phyloP scores from a whole-genome alignment of 2,329 filamentous ascomycete genomes.

The Didymosphaeria variabile region DNA sequence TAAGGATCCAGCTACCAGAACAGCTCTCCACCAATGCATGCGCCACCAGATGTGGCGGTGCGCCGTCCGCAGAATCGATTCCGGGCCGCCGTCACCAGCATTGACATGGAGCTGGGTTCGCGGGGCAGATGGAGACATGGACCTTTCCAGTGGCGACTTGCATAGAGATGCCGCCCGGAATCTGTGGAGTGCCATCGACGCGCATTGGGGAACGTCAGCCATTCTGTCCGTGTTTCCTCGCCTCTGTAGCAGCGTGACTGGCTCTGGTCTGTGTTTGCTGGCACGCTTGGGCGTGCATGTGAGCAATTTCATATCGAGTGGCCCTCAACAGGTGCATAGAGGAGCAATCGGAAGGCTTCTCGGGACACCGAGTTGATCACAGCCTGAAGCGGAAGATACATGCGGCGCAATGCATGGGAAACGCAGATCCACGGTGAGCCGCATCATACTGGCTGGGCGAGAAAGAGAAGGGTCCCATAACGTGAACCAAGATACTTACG shows the following conservation, averaged over 20 bases:
- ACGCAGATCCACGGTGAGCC: constrained; percentile 9
- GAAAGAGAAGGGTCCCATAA: neutral
- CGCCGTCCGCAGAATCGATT: constrained; percentile 1
- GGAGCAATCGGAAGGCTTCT: constrained; percentile 15
- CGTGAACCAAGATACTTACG: neutral
- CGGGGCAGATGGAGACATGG: constrained; percentile 13
- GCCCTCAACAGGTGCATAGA: neutral
- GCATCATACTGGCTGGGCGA: neutral
- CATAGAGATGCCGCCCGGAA: constrained; percentile 1
- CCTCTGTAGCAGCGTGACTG: too few species aligned
- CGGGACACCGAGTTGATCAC: constrained; percentile 18
- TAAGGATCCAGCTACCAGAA: constrained; percentile 10
- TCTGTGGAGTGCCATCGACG: constrained; percentile 1
- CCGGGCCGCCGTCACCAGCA: neutral
- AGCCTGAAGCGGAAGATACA: constrained; percentile 13
- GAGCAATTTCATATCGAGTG: too few species aligned
- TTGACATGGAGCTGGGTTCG: constrained; percentile 1
- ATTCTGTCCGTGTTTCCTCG: too few species aligned
- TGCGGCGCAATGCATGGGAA: constrained; percentile 6
- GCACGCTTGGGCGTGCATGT: too few species aligned
- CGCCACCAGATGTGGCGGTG: constrained; percentile 22
- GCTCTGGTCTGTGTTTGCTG: too few species aligned
- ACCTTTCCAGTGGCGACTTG: constrained; percentile 12
- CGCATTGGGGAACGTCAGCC: neutral
- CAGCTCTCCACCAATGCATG: constrained; percentile 3